A percentile compares a stretch with the other conserved stretches of the same genome.
Evolutionary conservation across 441 rosid genomes (phyloP).

Genomic region (Populus trichocarpa): DNA sequence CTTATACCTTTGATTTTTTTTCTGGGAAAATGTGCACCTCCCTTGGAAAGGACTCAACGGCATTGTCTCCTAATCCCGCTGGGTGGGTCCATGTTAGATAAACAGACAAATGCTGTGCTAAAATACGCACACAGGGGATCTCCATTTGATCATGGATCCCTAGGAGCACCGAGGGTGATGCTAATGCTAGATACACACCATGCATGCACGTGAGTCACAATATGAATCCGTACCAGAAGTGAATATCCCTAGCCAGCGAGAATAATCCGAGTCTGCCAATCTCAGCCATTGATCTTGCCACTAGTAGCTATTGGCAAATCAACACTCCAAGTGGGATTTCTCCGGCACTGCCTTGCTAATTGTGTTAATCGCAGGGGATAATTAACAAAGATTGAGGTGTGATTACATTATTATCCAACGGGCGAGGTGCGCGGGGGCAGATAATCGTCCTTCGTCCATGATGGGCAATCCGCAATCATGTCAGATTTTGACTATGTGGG

Average conservation of each 20-base stretch:
- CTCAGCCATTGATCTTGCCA: conserved; percentile 10
- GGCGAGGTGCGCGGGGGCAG: neutral
- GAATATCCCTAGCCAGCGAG: neutral
- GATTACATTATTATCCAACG: neutral
- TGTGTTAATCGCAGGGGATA: neutral
- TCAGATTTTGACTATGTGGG: neutral
- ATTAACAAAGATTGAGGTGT: neutral
- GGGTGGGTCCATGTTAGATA: conserved; percentile 16
- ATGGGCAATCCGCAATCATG: neutral
- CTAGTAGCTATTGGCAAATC: neutral
- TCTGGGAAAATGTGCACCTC: conserved; percentile 21
- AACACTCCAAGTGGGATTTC: neutral
- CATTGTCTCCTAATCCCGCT: neutral
- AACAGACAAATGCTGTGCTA: neutral
- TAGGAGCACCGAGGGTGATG: conserved; percentile 21
- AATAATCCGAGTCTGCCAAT: conserved; percentile 1
- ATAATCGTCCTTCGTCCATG: neutral
- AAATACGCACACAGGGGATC: neutral
- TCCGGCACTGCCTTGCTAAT: neutral
- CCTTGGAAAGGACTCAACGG: conserved; percentile 28
- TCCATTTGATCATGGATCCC: conserved; percentile 25
- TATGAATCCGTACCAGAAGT: neutral
- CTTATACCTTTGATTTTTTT: neutral
- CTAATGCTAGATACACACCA: conserved; percentile 14
- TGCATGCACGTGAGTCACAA: conserved; percentile 25